phyloP scores from a whole-genome alignment of 805 yeast species.

The Candida insectorum region DNA sequence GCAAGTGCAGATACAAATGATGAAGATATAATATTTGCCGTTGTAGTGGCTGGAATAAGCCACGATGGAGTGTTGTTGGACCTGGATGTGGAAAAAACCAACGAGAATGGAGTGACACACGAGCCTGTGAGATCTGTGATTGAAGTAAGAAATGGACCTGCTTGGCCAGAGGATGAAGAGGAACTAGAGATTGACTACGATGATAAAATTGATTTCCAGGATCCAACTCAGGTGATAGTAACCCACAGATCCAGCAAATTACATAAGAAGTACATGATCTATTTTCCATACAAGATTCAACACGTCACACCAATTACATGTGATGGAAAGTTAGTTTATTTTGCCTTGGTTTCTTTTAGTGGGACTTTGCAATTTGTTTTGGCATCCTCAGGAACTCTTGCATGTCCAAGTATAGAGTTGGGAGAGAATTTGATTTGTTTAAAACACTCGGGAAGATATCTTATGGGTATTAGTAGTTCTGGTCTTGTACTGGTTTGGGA shows the following conservation, averaged over 20 bases:
- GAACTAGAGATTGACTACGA: constrained; percentile 28
- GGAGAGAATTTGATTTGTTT: constrained; percentile 45
- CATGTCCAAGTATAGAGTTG: constrained; percentile 49
- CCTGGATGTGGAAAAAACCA: constrained; percentile 1
- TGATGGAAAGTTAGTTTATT: constrained; percentile 33
- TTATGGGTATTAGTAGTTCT: constrained; percentile 47
- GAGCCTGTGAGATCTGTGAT: constrained; percentile 26
- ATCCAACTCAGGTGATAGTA: constrained; percentile 44
- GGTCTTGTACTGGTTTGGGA: constrained; percentile 54
- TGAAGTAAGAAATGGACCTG: constrained; percentile 41
- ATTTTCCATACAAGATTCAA: constrained; percentile 47
- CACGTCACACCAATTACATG: constrained; percentile 41
- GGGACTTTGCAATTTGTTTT: constrained; percentile 51
- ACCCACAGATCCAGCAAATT: constrained; percentile 34
- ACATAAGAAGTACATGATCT: constrained; percentile 31
- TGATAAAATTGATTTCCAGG: constrained; percentile 42
- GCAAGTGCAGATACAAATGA: constrained; percentile 25
- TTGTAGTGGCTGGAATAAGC: constrained; percentile 29
- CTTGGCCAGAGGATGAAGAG: constrained; percentile 39
- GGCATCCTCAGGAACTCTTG: constrained; percentile 42
- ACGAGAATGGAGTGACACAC: not conserved
- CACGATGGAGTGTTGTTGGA: constrained; percentile 20
- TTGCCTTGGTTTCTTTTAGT: constrained; percentile 55
- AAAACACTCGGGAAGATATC: constrained; percentile 25
- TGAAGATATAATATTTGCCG: constrained; percentile 37